Base-by-base conservation (phyloP, 2,329 filamentous ascomycete genomes). In the Fusarium xyrophilum region DNA sequence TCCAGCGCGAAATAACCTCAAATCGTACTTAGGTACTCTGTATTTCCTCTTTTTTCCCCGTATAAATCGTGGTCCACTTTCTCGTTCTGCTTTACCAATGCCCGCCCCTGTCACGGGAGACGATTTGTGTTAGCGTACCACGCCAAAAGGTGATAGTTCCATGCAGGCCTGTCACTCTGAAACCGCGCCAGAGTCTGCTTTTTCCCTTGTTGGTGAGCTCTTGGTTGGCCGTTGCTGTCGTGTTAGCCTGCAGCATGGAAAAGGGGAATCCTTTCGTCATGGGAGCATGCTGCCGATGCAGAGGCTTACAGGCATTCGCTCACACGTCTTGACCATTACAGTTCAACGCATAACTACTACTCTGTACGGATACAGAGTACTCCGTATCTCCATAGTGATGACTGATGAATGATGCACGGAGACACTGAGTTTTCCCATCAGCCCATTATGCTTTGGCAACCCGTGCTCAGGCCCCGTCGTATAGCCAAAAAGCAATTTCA, bases 61-160 rank as follows among this genome's bases (percentile, higher is more conserved):
- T 25, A 27, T 42, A 50, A 53, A 46, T 25, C 17, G 11, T 2
- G 25, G 27, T 27, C 36, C 66, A 65, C 60, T 56, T 52, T 63
- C 35, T 32, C 28, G 32, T 23, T n/a, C 15, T 23, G n/a, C 25
- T 28, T 28, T 36, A 8, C 53, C 53, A 43, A 38, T 57, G 9
- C n/a, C n/a, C 15, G 50, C 51, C 53, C 56, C 36, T 48, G 59
- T 52, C 67, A 57, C 66, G 54, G 63, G 42, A 40, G 35, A 43
- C 54, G 33, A 60, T 44, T 55, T 42, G 25, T 51, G 21, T 52
- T 69, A 69, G 67, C 66, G 67, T 47, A 50, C 21, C 40, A 25
- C 62, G 35, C 65, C 65, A 68, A 51, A 51, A 30, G 28, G 21
- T 54, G 42, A 69, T 69, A 56, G 66, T 56, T 47, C 47, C 62